Percentiles rank a stretch among this genome's conserved stretches.
Evolutionary conservation across 805 yeast genomes (phyloP).

Genomic region (Geotrichum ghanense): DNA sequence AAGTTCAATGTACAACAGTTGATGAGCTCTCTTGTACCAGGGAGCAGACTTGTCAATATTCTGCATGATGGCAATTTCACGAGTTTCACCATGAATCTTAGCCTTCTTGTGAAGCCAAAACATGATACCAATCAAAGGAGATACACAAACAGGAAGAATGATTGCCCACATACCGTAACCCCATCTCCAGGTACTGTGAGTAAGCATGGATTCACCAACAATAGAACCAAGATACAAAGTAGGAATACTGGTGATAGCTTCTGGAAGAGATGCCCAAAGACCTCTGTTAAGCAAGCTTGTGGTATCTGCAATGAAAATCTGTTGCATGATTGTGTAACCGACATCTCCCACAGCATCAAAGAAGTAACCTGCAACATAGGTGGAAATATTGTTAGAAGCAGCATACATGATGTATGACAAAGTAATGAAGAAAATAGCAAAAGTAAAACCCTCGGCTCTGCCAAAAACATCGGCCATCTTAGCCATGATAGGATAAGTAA

Average conservation of each 20-base stretch:
- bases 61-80: constrained; percentile 15
- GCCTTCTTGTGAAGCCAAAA: constrained; percentile 23
- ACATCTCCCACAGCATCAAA: constrained; percentile 32
- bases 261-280: constrained; percentile 15
- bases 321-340: constrained; percentile 1
- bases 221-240: constrained; percentile 26
- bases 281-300: constrained; percentile 40
- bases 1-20: constrained; percentile 23
- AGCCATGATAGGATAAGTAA: constrained; percentile 28
- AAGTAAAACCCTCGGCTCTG: constrained; percentile 36
- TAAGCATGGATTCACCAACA: constrained; percentile 28
- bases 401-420: constrained; percentile 49
- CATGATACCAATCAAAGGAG: constrained; percentile 22
- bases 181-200: constrained; percentile 39
- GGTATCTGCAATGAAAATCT: constrained; percentile 41
- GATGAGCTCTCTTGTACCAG: constrained; percentile 4
- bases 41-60: constrained; percentile 5
- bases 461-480: constrained; percentile 48
- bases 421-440: constrained; percentile 37
- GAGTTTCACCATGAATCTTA: constrained; percentile 15
- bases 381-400: constrained; percentile 39
- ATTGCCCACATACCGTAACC: constrained; percentile 39
- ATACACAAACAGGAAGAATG: constrained; percentile 29
- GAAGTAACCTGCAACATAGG: constrained; percentile 44
- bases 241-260: constrained; percentile 22